These are phyloP conservation scores for Wickerhamomyces alni DNA, from an alignment of 805 yeast genomes.

Conservation along the genomic window DNA sequence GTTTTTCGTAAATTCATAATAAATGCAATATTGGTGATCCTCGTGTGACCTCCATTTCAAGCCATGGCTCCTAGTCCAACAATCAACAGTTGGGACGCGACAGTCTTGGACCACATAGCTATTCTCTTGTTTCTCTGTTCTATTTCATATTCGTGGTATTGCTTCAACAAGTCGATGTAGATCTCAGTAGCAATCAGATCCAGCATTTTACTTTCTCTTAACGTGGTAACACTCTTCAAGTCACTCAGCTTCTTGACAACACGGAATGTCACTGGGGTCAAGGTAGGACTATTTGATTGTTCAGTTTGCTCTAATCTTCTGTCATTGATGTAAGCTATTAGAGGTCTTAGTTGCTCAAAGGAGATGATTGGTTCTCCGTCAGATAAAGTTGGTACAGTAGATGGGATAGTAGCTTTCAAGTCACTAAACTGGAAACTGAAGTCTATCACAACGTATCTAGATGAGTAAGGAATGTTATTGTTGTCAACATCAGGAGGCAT, in stretches of 20 bases:
- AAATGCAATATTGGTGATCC: neutral
- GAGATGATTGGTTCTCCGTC: constrained; percentile 52
- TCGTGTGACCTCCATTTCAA: constrained; percentile 14
- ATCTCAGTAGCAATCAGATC: constrained; percentile 50
- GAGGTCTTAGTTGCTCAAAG: constrained; percentile 51
- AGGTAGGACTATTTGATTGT: constrained; percentile 6
- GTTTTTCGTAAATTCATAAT: constrained; percentile 1
- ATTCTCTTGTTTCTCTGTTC: constrained; percentile 39
- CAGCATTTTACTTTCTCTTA: constrained; percentile 39
- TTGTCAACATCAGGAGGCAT: constrained; percentile 55
- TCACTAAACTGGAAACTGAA: constrained; percentile 60
- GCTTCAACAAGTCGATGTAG: constrained; percentile 48
- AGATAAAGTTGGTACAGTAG: constrained; percentile 43
- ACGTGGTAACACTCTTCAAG: constrained; percentile 32
- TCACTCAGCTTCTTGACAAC: constrained; percentile 41
- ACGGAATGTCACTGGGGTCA: constrained; percentile 31
- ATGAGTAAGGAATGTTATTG: constrained; percentile 10
- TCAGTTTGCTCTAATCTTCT: constrained; percentile 25
- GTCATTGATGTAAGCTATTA: constrained; percentile 56
- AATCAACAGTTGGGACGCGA: constrained; percentile 51
- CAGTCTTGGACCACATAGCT: constrained; percentile 50
- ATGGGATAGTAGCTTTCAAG: constrained; percentile 49
- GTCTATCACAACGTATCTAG: constrained; percentile 60
- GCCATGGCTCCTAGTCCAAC: constrained; percentile 58
- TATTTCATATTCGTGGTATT: constrained; percentile 48